Conservation (phyloP, 305 asterid genomes). For the Fraxinus angustifolia region DNA sequence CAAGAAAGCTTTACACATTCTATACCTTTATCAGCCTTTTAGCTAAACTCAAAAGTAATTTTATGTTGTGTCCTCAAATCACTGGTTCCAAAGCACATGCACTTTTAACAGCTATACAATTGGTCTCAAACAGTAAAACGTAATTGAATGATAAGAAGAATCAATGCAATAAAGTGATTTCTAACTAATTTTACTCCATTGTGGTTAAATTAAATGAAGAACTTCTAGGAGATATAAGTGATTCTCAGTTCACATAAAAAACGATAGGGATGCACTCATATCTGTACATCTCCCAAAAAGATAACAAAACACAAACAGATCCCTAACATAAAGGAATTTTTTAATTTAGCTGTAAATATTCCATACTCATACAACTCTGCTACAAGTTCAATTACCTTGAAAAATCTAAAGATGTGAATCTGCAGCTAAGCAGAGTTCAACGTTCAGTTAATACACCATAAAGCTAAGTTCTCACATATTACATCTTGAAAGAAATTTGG, state of each 20-base stretch:
- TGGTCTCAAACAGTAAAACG: slow-evolving; percentile 8
- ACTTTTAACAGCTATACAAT: slow-evolving; percentile 12
- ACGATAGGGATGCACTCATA: neutral
- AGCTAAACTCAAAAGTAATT: slow-evolving; percentile 8
- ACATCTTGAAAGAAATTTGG: slow-evolving; percentile 10
- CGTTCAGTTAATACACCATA: slow-evolving; percentile 8
- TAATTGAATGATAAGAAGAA: slow-evolving; percentile 7
- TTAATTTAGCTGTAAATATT: neutral
- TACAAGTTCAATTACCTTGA: neutral
- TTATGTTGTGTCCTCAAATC: slow-evolving; percentile 13
- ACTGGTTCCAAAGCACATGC: slow-evolving; percentile 4
- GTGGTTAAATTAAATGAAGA: neutral
- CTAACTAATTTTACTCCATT: neutral
- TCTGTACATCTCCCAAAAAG: neutral
- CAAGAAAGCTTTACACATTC: slow-evolving; percentile 8
- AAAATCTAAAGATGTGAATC: neutral
- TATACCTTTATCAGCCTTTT: slow-evolving; percentile 10
- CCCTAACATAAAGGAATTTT: neutral
- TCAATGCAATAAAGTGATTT: neutral
- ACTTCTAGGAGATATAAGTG: neutral
- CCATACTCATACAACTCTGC: neutral
- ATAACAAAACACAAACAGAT: neutral
- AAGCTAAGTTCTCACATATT: slow-evolving; percentile 11
- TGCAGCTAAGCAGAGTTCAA: slow-evolving; percentile 7
- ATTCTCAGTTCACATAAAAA: neutral